phyloP scores from a whole-genome alignment of 179 eudicot genomes.

The Silene vulgaris region DNA sequence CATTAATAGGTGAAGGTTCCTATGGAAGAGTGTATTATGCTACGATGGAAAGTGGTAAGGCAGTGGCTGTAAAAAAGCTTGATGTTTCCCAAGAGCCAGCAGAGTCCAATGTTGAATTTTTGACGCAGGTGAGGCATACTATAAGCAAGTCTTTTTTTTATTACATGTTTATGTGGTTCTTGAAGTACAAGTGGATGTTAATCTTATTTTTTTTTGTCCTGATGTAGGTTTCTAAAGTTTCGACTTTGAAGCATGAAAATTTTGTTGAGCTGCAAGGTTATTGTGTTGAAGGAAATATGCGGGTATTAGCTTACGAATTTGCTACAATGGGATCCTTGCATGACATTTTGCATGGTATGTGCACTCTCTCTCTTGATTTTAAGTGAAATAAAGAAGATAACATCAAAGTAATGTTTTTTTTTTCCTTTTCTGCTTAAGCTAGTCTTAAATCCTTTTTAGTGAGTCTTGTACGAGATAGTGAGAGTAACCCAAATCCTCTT shows the following conservation, averaged over 20 bases:
- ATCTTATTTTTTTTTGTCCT: constrained; percentile 6
- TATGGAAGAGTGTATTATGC: constrained; percentile 62
- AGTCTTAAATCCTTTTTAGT: not conserved
- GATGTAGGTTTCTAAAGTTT: constrained; percentile 42
- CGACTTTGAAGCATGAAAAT: constrained; percentile 40
- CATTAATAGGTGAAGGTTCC: constrained; percentile 65
- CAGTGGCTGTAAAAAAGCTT: constrained; percentile 55
- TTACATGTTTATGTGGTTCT: not conserved
- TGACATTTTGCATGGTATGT: constrained; percentile 44
- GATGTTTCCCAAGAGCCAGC: constrained; percentile 51
- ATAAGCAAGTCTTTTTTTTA: not conserved
- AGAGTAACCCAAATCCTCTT: not conserved
- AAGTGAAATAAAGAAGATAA: not conserved
- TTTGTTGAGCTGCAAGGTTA: constrained; percentile 50
- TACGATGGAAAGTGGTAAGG: constrained; percentile 42
- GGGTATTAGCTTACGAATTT: constrained; percentile 45
- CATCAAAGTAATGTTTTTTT: not conserved
- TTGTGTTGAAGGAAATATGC: constrained; percentile 44
- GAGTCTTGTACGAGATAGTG: no score
- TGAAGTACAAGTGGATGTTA: not conserved
- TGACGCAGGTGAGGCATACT: constrained; percentile 44
- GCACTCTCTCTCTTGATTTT: not conserved
- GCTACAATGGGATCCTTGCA: constrained; percentile 56
- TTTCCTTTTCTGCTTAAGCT: constrained; percentile 3
- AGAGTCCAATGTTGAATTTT: constrained; percentile 47